Conservation (phyloP, 352 stramenopile species). For the Globisporangium yorkense region DNA sequence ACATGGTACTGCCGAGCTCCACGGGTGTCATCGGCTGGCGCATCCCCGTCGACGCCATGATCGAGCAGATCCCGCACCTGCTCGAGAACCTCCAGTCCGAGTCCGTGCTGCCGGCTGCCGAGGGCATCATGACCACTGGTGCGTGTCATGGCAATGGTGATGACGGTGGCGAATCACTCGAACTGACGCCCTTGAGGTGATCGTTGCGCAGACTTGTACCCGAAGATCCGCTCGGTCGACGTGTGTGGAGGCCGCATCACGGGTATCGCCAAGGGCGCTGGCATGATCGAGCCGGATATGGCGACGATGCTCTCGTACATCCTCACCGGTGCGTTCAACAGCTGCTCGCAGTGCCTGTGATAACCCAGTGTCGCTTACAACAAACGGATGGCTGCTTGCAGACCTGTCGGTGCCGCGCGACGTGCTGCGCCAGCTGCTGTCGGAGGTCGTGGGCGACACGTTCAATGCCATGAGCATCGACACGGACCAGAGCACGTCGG, state of each 20-base stretch:
- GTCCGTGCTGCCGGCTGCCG: constrained; percentile 89
- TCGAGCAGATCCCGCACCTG: constrained; percentile 69
- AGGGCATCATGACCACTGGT: constrained; percentile 98
- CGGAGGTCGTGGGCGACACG: constrained; percentile 77
- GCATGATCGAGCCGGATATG: constrained; percentile 99
- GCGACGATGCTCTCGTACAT: constrained; percentile 88
- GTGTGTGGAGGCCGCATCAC: constrained; percentile 90
- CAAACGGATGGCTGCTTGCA: neutral
- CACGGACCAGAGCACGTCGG: constrained; percentile 97
- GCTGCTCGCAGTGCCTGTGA: constrained; percentile 14
- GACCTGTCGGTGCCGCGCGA: constrained; percentile 80
- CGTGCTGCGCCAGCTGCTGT: constrained; percentile 70
- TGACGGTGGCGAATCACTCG: neutral
- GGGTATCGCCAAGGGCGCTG: constrained; percentile 97
- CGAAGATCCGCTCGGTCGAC: constrained; percentile 84
- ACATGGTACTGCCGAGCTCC: constrained; percentile 91
- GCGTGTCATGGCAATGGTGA: neutral
- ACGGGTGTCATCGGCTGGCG: constrained; percentile 98
- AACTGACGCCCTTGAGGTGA: neutral
- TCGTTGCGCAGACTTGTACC: constrained; percentile 63
- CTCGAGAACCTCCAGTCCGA: constrained; percentile 90
- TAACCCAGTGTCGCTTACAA: neutral
- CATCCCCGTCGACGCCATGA: constrained; percentile 92
- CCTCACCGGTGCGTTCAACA: constrained; percentile 56
- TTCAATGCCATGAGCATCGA: constrained; percentile 96